phyloP scores from a whole-genome alignment of 1,284 basidiomycete genomes.

The Ceratobasidium sp. region DNA sequence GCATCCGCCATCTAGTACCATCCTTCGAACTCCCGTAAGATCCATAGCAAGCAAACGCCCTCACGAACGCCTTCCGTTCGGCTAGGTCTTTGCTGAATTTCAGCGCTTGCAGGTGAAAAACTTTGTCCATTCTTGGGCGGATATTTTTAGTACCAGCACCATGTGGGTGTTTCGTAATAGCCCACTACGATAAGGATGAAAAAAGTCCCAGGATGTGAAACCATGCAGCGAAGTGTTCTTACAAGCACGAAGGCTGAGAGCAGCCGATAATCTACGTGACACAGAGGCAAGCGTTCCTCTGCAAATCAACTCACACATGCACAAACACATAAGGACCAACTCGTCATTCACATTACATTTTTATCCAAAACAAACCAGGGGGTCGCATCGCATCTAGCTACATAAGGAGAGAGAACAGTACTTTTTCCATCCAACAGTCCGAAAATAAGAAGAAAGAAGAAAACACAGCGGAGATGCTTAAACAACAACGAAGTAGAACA shows the following conservation, averaged over 20 bases:
- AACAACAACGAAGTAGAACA: background rate
- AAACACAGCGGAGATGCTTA: constrained; percentile 21
- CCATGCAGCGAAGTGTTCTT: too few relatives aligned
- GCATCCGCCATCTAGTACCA: too few relatives aligned
- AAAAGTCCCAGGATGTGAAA: too few relatives aligned
- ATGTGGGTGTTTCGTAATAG: too few relatives aligned
- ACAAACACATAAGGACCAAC: background rate
- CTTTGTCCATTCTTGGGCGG: background rate
- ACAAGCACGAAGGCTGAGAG: background rate
- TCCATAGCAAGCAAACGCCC: background rate
- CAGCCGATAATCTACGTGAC: background rate
- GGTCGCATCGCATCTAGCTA: constrained; percentile 7
- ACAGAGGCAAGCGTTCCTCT: too few relatives aligned
- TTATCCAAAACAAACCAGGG: background rate
- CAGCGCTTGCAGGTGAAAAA: background rate
- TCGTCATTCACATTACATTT: background rate
- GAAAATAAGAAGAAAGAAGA: background rate
- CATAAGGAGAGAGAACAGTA: background rate
- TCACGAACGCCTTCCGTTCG: background rate
- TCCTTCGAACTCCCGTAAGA: background rate
- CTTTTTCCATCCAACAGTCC: background rate
- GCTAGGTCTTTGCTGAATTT: background rate
- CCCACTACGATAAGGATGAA: too few relatives aligned
- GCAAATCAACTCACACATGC: background rate
- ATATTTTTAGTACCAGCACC: background rate